Conservation (phyloP, 495 filamentous ascomycete species). For the Staphylotrichum longicolle region DNA sequence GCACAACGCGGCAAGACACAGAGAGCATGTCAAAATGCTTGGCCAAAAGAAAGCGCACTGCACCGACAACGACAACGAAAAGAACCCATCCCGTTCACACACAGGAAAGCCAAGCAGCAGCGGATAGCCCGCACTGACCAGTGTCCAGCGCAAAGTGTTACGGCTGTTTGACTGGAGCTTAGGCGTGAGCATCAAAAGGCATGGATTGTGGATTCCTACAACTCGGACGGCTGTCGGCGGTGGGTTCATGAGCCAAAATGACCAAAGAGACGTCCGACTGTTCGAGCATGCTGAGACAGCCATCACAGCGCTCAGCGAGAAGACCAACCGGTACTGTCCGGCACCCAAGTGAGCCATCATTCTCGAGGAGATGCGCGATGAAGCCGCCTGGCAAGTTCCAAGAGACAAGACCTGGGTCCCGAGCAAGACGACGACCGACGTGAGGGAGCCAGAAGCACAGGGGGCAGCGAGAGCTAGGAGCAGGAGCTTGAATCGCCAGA, state of each 20-base stretch:
- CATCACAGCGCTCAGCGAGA: slow-evolving; percentile 13
- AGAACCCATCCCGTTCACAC: background rate
- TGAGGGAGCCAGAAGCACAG: no score
- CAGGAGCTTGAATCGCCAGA: slow-evolving; percentile 10
- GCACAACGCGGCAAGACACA: background rate
- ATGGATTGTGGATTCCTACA: no score
- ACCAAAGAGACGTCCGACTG: slow-evolving; percentile 10
- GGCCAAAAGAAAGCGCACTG: background rate
- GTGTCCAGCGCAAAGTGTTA: slow-evolving; percentile 2
- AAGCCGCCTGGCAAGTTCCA: slow-evolving; percentile 16
- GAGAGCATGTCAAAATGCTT: no score
- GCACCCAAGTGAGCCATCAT: slow-evolving; percentile 23
- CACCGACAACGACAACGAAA: background rate
- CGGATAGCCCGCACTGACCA: slow-evolving; percentile 25
- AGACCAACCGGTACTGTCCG: slow-evolving; percentile 22
- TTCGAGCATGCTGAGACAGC: slow-evolving; percentile 17
- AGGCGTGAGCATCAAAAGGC: background rate
- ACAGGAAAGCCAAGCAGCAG: background rate
- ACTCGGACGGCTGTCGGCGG: slow-evolving; percentile 12
- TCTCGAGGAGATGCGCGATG: slow-evolving; percentile 27
- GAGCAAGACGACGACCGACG: background rate
- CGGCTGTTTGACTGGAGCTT: no score
- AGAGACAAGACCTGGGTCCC: background rate
- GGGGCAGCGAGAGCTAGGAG: background rate
- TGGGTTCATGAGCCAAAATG: slow-evolving; percentile 5